phyloP scores from a whole-genome alignment of 2,329 filamentous ascomycete genomes.

The Aquanectria penicillioides region DNA sequence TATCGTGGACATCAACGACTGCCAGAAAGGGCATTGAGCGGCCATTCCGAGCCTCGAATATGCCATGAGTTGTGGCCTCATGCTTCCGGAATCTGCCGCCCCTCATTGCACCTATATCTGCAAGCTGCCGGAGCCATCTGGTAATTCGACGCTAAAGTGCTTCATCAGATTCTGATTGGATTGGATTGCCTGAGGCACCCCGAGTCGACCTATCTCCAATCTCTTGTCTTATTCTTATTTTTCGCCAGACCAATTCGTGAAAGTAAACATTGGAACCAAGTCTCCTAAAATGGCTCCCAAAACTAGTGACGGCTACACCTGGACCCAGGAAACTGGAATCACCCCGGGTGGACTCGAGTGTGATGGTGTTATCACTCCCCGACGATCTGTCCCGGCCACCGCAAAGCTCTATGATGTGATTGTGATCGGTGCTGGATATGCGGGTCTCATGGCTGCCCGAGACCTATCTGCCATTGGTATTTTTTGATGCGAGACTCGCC shows the following conservation, averaged over 20 bases:
- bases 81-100: too few species aligned
- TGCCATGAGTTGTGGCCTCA: too few species aligned
- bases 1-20: too few species aligned
- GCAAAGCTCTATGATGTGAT: constrained; percentile 27
- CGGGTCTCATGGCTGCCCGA: constrained; percentile 30
- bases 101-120: too few species aligned
- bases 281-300: constrained; percentile 11
- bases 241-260: not conserved
- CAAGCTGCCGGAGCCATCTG: too few species aligned
- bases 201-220: too few species aligned
- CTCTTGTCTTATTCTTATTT: too few species aligned
- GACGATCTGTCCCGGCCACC: not conserved
- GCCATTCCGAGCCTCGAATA: too few species aligned
- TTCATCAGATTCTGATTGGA: too few species aligned
- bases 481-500: not conserved
- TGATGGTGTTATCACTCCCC: constrained; percentile 21
- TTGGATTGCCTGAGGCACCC: too few species aligned
- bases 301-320: constrained; percentile 21
- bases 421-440: constrained; percentile 35
- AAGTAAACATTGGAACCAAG: not conserved
- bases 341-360: constrained; percentile 12
- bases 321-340: constrained; percentile 13
- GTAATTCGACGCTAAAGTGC: too few species aligned
- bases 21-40: too few species aligned
- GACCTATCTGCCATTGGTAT: constrained; percentile 12